Conservation (phyloP, 768 basidiomycete species). For the Rubroboletus pulcherrimus region DNA sequence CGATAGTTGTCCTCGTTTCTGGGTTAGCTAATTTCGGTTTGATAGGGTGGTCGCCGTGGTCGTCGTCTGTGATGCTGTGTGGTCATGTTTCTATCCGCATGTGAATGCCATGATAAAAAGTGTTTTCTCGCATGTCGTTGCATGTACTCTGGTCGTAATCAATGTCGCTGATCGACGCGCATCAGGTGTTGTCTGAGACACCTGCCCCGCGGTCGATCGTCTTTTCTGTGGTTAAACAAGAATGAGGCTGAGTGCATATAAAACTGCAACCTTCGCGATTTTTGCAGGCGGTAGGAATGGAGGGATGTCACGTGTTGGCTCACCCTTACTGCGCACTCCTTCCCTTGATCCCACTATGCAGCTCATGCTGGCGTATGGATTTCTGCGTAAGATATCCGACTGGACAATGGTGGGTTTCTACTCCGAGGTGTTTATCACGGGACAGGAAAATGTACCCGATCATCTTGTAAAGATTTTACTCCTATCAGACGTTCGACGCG, state of each 20-base stretch:
- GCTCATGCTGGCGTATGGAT: conserved; percentile 51
- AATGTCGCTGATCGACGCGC: conserved; percentile 87
- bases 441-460: conserved; percentile 54
- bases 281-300: neutral
- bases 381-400: conserved; percentile 57
- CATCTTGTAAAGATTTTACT: conserved; percentile 45
- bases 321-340: neutral
- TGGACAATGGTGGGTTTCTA: conserved; percentile 61
- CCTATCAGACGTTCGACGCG: neutral
- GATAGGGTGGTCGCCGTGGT: conserved; percentile 97
- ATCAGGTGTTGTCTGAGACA: conserved; percentile 52
- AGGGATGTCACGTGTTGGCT: neutral
- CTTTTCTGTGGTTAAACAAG: conserved; percentile 1
- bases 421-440: conserved; percentile 54
- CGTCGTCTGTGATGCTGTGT: conserved; percentile 68
- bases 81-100: conserved; percentile 10
- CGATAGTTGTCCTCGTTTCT: neutral
- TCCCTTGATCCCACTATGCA: conserved; percentile 34
- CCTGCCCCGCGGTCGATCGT: conserved; percentile 77
- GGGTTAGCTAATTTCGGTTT: neutral
- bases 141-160: conserved; percentile 35
- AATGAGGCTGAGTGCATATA: neutral
- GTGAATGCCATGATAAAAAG: conserved; percentile 19
- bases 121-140: conserved; percentile 26
- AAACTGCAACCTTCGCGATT: neutral